Percentiles rank a stretch among this genome's conserved stretches.
Conservation (phyloP, 306 rosid species). For the Neltuma alba region DNA sequence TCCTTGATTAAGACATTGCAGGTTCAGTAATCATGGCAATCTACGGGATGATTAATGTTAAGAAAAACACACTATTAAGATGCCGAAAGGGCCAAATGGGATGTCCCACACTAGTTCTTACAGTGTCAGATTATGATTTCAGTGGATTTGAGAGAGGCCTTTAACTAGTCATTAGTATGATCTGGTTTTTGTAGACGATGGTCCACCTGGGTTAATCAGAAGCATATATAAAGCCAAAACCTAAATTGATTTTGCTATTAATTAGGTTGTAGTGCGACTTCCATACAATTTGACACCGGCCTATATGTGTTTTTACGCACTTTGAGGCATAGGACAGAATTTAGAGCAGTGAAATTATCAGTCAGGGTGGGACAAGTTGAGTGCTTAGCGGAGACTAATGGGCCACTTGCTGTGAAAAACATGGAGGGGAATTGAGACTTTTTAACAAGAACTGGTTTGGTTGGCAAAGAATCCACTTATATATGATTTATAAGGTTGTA, state of each 20-base stretch:
- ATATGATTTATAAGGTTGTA: too few relatives aligned
- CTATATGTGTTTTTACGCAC: slow-evolving; percentile 40
- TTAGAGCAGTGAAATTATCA: slow-evolving; percentile 29
- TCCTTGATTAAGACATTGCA: slow-evolving; percentile 63
- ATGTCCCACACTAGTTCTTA: slow-evolving; percentile 20
- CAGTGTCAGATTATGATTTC: slow-evolving; percentile 5
- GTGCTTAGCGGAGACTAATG: slow-evolving; percentile 2
- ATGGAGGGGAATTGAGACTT: not conserved
- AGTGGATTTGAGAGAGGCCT: slow-evolving; percentile 35
- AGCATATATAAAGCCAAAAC: slow-evolving; percentile 30
- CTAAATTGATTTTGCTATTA: slow-evolving; percentile 24
- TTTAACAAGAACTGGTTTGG: too few relatives aligned
- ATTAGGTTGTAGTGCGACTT: slow-evolving; percentile 14
- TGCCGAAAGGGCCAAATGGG: slow-evolving; percentile 45
- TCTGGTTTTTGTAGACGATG: slow-evolving; percentile 37
- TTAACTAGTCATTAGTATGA: not conserved
- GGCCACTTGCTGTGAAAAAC: not conserved
- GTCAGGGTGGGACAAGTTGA: not conserved
- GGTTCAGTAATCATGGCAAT: slow-evolving; percentile 48
- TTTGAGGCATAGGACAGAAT: not conserved
- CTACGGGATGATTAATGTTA: slow-evolving; percentile 40
- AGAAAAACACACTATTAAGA: slow-evolving; percentile 44
- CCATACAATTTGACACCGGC: slow-evolving; percentile 48
- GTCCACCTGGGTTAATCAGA: slow-evolving; percentile 31
- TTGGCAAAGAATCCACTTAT: too few relatives aligned